Conservation (phyloP, 192 early-diverging fungal genomes). For the Obelidium mucronatum region DNA sequence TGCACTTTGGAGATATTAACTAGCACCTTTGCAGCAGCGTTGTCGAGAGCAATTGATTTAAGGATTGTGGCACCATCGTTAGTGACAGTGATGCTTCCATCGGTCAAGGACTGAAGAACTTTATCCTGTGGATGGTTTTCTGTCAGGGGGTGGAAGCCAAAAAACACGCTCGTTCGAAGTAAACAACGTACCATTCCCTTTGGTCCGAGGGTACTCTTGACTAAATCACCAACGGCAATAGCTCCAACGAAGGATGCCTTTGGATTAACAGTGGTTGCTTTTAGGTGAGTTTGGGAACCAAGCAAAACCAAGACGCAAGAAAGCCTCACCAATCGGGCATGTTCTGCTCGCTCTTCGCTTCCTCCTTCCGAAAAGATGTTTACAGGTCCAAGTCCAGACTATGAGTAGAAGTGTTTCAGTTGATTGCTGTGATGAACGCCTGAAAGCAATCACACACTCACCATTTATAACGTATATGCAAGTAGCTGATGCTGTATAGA, state of each 20-base stretch:
- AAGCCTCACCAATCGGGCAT: slow-evolving; percentile 88
- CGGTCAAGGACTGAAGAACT: slow-evolving; percentile 92
- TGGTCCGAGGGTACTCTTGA: slow-evolving; percentile 96
- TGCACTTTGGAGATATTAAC: slow-evolving; percentile 95
- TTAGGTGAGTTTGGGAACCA: neutral
- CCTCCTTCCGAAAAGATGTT: slow-evolving; percentile 96
- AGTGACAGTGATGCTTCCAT: slow-evolving; percentile 85
- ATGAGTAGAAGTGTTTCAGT: no score
- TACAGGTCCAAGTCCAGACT: slow-evolving; percentile 69
- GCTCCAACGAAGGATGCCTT: slow-evolving; percentile 96
- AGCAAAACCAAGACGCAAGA: neutral
- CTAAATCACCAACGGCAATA: slow-evolving; percentile 98
- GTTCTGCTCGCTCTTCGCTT: slow-evolving; percentile 95
- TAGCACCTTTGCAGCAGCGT: slow-evolving; percentile 96
- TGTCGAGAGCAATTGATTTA: slow-evolving; percentile 96
- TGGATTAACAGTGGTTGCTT: neutral
- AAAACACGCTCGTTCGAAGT: neutral
- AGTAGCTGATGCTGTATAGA: no score
- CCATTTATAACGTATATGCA: no score
- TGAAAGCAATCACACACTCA: no score
- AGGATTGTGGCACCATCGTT: slow-evolving; percentile 99
- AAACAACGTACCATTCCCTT: slow-evolving; percentile 88
- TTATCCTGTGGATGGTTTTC: slow-evolving; percentile 76
- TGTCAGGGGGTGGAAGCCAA: neutral
- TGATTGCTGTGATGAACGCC: no score